Evolutionary conservation across 2,329 filamentous ascomycete genomes (phyloP).

Genomic region (Curvularia hawaiiensis): DNA sequence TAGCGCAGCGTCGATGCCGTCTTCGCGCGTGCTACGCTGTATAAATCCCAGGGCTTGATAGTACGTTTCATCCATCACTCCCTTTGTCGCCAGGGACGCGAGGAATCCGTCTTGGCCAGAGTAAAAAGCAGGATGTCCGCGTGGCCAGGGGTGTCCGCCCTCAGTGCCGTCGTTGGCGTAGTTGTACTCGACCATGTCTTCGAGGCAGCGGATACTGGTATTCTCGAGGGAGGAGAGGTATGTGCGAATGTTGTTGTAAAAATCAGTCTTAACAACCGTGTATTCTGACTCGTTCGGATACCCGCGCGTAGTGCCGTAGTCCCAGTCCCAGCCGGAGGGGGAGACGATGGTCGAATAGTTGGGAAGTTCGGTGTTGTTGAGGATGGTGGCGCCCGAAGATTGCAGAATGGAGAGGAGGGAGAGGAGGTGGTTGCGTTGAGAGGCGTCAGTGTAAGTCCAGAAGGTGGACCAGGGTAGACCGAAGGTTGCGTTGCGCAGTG

Average conservation of each 20-base stretch:
- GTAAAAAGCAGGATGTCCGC: conserved; percentile 55
- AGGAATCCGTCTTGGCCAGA: conserved; percentile 75
- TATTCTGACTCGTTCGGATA: conserved; percentile 76
- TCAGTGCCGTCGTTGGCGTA: conserved; percentile 67
- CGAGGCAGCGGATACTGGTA: conserved; percentile 25
- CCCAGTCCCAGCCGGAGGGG: conserved; percentile 75
- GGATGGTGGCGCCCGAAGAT: conserved; percentile 66
- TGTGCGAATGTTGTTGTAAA: conserved; percentile 68
- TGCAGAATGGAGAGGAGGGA: conserved; percentile 59
- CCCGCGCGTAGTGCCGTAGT: conserved; percentile 65
- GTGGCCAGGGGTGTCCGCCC: conserved; percentile 63
- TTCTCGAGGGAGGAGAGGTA: conserved; percentile 69
- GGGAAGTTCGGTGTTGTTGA: conserved; percentile 73
- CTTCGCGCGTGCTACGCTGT: conserved; percentile 62
- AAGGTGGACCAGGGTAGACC: conserved; percentile 75
- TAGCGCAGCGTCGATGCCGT: conserved; percentile 73
- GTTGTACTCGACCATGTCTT: conserved; percentile 45
- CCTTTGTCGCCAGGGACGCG: conserved; percentile 65
- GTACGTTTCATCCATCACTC: conserved; percentile 68
- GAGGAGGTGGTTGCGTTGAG: conserved; percentile 61
- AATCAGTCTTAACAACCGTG: conserved; percentile 73
- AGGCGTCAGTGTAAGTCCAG: conserved; percentile 65
- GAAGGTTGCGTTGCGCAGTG: conserved; percentile 67
- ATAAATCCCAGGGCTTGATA: conserved; percentile 68
- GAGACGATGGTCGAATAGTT: conserved; percentile 66